Conservation (phyloP, 768 basidiomycete genomes). For the Leccinum ochraceum region DNA sequence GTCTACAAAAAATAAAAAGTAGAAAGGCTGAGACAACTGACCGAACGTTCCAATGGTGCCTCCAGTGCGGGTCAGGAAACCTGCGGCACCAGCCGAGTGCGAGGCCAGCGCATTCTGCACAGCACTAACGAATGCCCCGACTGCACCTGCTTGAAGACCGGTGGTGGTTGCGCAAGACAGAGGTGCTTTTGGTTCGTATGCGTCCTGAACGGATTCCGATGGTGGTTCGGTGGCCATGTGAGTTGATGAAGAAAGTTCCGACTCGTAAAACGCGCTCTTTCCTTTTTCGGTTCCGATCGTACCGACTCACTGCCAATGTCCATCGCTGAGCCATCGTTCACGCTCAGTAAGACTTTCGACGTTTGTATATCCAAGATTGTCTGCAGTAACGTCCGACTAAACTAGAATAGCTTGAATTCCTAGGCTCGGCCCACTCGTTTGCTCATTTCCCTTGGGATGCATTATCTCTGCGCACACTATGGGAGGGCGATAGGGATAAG, state of each 20-base stretch:
- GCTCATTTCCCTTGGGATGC: slow-evolving; percentile 47
- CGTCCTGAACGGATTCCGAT: slow-evolving; percentile 17
- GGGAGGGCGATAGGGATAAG: slow-evolving; percentile 35
- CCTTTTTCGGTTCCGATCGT: slow-evolving; percentile 24
- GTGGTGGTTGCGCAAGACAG: slow-evolving; percentile 55
- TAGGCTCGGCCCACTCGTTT: slow-evolving; percentile 35
- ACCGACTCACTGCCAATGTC: slow-evolving; percentile 17
- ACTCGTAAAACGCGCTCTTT: slow-evolving; percentile 6
- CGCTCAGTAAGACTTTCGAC: slow-evolving; percentile 41
- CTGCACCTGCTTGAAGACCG: slow-evolving; percentile 63
- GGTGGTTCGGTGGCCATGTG: slow-evolving; percentile 25
- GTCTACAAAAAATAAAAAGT: slow-evolving; percentile 2
- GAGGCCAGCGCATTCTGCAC: slow-evolving; percentile 79
- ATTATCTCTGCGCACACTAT: slow-evolving; percentile 41
- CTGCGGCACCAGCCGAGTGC: slow-evolving; percentile 79
- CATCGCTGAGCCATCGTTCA: slow-evolving; percentile 32
- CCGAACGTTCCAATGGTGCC: slow-evolving; percentile 92
- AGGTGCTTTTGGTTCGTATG: slow-evolving; percentile 53
- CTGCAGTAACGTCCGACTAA: slow-evolving; percentile 14
- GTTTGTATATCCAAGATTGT: slow-evolving; percentile 39
- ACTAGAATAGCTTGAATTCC: slow-evolving; percentile 35
- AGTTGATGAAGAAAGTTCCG: slow-evolving; percentile 11
- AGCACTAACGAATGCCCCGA: slow-evolving; percentile 69
- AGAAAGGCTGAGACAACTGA: slow-evolving; percentile 38
- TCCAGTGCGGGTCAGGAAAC: slow-evolving; percentile 84